phyloP scores from a whole-genome alignment of 2,329 filamentous ascomycete species.

The Nigrospora oryzae region DNA sequence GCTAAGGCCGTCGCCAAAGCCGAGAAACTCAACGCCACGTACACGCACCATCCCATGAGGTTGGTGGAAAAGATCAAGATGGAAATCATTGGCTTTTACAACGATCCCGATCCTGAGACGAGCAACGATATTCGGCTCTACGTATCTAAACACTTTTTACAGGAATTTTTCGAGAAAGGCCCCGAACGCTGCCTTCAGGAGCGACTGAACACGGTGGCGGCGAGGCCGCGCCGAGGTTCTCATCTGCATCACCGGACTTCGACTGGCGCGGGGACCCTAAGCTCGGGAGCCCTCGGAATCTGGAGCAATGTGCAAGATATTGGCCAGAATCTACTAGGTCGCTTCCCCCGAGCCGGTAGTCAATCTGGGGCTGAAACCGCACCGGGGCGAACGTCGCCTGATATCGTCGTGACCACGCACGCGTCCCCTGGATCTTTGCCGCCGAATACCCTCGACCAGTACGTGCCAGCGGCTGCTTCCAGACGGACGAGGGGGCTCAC shows the following conservation, averaged over 20 bases:
- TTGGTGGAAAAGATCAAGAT: conserved; percentile 46
- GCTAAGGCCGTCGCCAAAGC: conserved; percentile 27
- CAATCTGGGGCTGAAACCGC: no score
- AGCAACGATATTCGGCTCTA: conserved; percentile 37
- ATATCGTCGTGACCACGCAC: conserved; percentile 27
- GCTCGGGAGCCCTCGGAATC: conserved; percentile 13
- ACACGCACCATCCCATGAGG: conserved; percentile 34
- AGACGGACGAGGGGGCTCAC: conserved; percentile 21
- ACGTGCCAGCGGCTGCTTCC: conserved; percentile 6
- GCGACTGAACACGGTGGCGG: conserved; percentile 30
- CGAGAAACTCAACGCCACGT: conserved; percentile 20
- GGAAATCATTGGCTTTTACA: conserved; percentile 53
- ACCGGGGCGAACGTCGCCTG: conserved; percentile 15
- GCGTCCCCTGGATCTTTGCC: conserved; percentile 17
- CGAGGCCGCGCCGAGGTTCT: conserved; percentile 11
- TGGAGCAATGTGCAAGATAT: conserved; percentile 10
- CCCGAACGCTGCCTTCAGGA: conserved; percentile 46
- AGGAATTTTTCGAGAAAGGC: conserved; percentile 46
- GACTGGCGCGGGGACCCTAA: background rate
- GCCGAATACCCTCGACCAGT: conserved; percentile 11
- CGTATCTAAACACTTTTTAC: conserved; percentile 39
- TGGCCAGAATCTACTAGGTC: conserved; percentile 12
- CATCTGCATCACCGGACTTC: background rate
- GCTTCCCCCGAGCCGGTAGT: conserved; percentile 8
- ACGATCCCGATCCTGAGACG: conserved; percentile 33